Evolutionary conservation across 2,329 filamentous ascomycete genomes (phyloP), one percentile per base, ranked within the genome.

Genomic region (Rachicladosporium sp.): DNA sequence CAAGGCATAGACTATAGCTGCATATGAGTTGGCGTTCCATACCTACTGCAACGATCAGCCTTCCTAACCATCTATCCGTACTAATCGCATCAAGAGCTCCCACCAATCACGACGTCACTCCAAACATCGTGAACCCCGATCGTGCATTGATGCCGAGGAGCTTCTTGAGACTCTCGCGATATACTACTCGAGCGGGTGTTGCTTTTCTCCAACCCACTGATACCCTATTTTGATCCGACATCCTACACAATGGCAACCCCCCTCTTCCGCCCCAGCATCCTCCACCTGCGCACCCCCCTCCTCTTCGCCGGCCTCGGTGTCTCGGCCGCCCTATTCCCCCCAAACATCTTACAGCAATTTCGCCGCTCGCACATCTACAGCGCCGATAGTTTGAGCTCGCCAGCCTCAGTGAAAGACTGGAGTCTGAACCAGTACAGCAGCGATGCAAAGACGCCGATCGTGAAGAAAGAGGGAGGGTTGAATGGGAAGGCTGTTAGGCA

Each of bases 401-500:
- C 9, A 29, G 15, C n/a, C 12, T 19, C 12, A 15, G 11, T 29
- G 43, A 63, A 60, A 47, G 60, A 66, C 34, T 66, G 58, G 45
- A 58, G 58, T 1, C 58, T 57, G 45, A 53, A 50, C 31, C 50
- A 57, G 23, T 66, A 66, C 32, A 46, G 60, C 29, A 46, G 46
- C 7, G 60, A 67, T 43, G 62, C 64, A 1, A 52, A 52, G 41
- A 58, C 56, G 10, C 64, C 65, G 1, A 46, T 65, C 2, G 41
- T 55, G 2, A 53, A 55, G 43, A 56, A 57, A 32, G 49, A 58
- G 19, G 64, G 65, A 2, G 51, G 56, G 1, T 45, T 62, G 15
- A 69, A 69, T 43, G 57, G 61, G 1, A 47, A 51, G 9, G 60
- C 62, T 2, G 51, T 68, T 21, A 55, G 61, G 37, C 67, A 71